Evolutionary conservation across 2,329 filamentous ascomycete species (phyloP), one percentile per base, ranked within the genome.

Genomic region (Botrytis medusae): DNA sequence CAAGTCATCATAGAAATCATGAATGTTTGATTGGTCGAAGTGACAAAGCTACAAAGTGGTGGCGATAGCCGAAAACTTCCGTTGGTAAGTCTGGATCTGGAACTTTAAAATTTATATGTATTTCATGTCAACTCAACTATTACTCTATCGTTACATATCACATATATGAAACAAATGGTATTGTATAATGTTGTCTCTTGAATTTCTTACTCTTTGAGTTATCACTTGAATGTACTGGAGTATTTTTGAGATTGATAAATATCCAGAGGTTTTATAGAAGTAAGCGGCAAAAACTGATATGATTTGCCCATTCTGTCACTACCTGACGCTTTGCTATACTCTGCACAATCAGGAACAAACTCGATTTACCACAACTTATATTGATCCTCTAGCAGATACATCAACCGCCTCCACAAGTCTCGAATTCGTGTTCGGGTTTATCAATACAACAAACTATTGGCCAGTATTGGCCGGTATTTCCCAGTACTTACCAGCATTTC

Each of bases 1-100:
- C 73, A 74, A 75, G 72, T 74, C 76, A 78, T 77, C 76, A 77
- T 75, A 40, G 75, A 78, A 72, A 69, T 69, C 42, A 59, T 60
- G 40, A 72, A 70, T 71, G 44, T 64, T 51, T 73, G 72, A 73
- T 73, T 73, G 72, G 72, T 29, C 40, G 20, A 70, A 62, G 16
- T 40, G 48, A 37, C 40, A 62, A 70, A 73, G 60, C 59, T 59
- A 48, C 48, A n/a, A 71, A 63, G 57, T 37, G 51, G 72, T 73
- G 59, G 54, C 57, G 67, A 71, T 73, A 71, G 67, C 72, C 68
- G 72, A 73, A 37, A 73, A 73, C 59, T 60, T 72, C 69, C 69
- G 61, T 71, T 54, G 25, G 48, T 65, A 62, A 65, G 69, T 40
- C 25, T 34, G 42, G 46, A 71, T 71, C 69, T 63, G 29, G 57